Conservation (phyloP, 257 asterid genomes). For the Coffea eugenioides region DNA sequence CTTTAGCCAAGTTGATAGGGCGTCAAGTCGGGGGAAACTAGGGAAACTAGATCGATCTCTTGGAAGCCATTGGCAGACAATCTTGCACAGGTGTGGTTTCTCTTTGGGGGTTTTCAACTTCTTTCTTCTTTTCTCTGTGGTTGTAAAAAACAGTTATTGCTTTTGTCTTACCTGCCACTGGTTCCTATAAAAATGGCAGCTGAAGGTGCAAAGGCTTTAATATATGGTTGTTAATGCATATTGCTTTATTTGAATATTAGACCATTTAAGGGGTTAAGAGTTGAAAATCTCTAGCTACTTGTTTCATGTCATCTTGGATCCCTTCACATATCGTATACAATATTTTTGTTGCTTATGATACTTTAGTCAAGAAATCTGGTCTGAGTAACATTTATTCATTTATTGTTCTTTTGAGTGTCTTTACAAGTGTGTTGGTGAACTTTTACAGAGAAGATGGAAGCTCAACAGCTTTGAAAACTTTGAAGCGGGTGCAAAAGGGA, state of each 20-base stretch:
- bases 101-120: conserved; percentile 3
- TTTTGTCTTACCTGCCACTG: no score
- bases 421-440: conserved; percentile 1
- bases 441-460: conserved; percentile 82
- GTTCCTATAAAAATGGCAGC: no score
- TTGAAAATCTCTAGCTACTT: neutral
- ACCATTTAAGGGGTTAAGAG: neutral
- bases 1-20: conserved; percentile 20
- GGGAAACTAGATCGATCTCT: conserved; percentile 16
- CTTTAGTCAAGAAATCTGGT: neutral
- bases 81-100: conserved; percentile 61
- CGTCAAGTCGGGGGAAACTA: conserved; percentile 10
- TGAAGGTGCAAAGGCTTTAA: neutral
- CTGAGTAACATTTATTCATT: neutral
- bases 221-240: neutral
- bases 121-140: conserved; percentile 4
- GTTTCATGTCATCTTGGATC: neutral
- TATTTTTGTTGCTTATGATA: neutral
- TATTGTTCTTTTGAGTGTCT: conserved; percentile 12
- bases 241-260: neutral
- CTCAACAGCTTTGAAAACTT: conserved; percentile 65
- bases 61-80: conserved; percentile 62
- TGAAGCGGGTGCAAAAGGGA: conserved; percentile 83
- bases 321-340: neutral
- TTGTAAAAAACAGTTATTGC: neutral